Percentiles rank a stretch among this genome's conserved stretches.
These are phyloP conservation scores for Raphanus hybrid DNA, from an alignment of 441 rosid genomes.

Conservation along the genomic window DNA sequence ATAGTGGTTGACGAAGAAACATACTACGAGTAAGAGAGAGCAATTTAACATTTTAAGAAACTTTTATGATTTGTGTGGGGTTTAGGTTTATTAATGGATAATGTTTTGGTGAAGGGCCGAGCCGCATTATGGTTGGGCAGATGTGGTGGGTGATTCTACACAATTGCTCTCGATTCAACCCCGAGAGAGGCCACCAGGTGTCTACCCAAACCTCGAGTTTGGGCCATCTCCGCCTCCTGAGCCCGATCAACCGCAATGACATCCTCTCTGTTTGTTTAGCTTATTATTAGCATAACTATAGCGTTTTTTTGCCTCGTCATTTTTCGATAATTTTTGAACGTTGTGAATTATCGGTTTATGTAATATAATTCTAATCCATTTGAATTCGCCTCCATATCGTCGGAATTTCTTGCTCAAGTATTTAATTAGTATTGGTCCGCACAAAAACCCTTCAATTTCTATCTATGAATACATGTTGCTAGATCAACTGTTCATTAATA, in stretches of 20 bases:
- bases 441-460: not conserved
- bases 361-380: conserved; percentile 19
- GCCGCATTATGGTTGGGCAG: conserved; percentile 97
- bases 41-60: conserved; percentile 7
- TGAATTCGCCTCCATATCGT: conserved; percentile 1
- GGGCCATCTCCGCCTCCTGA: conserved; percentile 59
- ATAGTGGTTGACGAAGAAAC: conserved; percentile 96
- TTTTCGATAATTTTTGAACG: conserved; percentile 1
- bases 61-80: not conserved
- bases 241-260: conserved; percentile 51
- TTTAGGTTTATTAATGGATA: conserved; percentile 5
- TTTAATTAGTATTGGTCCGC: not conserved
- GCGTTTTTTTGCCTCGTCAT: conserved; percentile 21
- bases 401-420: conserved; percentile 8
- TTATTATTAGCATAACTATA: conserved; percentile 27
- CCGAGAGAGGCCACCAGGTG: conserved; percentile 81
- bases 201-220: conserved; percentile 71
- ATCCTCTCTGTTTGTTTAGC: conserved; percentile 11
- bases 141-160: conserved; percentile 87
- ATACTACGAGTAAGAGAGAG: conserved; percentile 76
- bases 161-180: conserved; percentile 85
- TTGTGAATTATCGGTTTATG: conserved; percentile 35
- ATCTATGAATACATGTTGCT: not conserved
- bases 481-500: not conserved
- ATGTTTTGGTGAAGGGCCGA: conserved; percentile 66